phyloP scores from a whole-genome alignment of 768 basidiomycete species.

The Symmetrospora coprosmae region DNA sequence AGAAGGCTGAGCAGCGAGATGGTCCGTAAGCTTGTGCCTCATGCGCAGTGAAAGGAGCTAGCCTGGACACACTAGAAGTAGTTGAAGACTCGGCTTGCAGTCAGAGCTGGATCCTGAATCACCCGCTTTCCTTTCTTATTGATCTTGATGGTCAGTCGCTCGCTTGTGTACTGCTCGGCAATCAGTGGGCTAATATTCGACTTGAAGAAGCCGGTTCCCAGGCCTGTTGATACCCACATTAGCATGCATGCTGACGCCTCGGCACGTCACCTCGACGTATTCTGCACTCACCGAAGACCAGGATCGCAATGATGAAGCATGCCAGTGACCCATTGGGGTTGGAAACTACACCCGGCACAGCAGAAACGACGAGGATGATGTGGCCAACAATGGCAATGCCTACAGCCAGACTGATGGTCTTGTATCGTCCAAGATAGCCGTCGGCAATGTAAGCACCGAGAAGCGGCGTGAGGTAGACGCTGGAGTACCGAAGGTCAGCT shows the following conservation, averaged over 20 bases:
- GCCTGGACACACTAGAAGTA: too few species aligned
- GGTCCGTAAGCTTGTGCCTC: too few species aligned
- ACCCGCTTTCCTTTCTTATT: slow-evolving; percentile 49
- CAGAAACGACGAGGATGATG: slow-evolving; percentile 42
- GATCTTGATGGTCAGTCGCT: slow-evolving; percentile 14
- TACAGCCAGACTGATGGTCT: slow-evolving; percentile 54
- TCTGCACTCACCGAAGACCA: slow-evolving; percentile 45
- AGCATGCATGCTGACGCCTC: too few species aligned
- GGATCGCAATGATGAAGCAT: slow-evolving; percentile 46
- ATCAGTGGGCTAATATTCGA: slow-evolving; percentile 62
- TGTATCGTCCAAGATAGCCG: slow-evolving; percentile 57
- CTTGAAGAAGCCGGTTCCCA: slow-evolving; percentile 59
- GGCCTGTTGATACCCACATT: slow-evolving; percentile 43
- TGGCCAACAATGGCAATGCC: slow-evolving; percentile 43
- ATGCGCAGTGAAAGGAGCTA: too few species aligned
- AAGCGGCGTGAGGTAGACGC: slow-evolving; percentile 41
- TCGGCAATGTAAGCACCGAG: slow-evolving; percentile 61
- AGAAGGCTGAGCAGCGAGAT: slow-evolving; percentile 39
- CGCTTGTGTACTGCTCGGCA: slow-evolving; percentile 48
- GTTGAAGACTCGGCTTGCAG: slow-evolving; percentile 58
- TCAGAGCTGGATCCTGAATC: slow-evolving; percentile 58
- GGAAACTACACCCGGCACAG: slow-evolving; percentile 54
- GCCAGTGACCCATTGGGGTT: slow-evolving; percentile 41
- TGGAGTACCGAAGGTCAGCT: neutral
- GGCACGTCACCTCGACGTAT: too few species aligned